Percentiles rank a stretch among this genome's conserved stretches.
phyloP scores from a whole-genome alignment of 169 alveolate genomes.

The Eimeria necatrix region DNA sequence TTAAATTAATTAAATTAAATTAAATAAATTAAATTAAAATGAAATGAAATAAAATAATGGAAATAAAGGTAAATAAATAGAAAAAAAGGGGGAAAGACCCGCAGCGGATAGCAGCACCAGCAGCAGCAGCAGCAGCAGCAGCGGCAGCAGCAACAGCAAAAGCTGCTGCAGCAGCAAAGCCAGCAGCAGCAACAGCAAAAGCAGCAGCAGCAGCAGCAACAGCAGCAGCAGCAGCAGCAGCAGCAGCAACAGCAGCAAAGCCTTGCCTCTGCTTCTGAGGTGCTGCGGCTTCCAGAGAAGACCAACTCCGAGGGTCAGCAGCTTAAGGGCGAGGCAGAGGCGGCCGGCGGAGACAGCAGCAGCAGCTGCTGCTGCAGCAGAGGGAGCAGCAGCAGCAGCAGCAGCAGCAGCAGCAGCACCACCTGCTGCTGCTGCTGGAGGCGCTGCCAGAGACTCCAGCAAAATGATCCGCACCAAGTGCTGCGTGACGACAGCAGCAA shows the following conservation, averaged over 20 bases:
- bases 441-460: background rate
- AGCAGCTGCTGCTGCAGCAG: constrained; percentile 13
- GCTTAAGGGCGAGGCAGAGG: constrained; percentile 18
- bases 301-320: constrained; percentile 18
- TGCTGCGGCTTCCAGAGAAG: constrained; percentile 49
- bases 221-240: background rate
- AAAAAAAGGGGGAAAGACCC: background rate
- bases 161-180: background rate
- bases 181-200: background rate
- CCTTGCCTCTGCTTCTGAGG: constrained; percentile 29
- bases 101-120: background rate
- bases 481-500: constrained; percentile 13
- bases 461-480: constrained; percentile 7
- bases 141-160: too few species aligned
- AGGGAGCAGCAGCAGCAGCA: background rate
- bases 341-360: constrained; percentile 6
- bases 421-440: background rate
- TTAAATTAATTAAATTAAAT: too few species aligned
- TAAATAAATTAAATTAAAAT: too few species aligned
- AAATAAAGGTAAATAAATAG: background rate
- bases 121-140: too few species aligned
- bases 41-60: too few species aligned
- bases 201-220: background rate
- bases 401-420: background rate
- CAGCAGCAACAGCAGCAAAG: background rate